Conservation (phyloP, 768 basidiomycete genomes). For the Pleurotus tuber-regium region DNA sequence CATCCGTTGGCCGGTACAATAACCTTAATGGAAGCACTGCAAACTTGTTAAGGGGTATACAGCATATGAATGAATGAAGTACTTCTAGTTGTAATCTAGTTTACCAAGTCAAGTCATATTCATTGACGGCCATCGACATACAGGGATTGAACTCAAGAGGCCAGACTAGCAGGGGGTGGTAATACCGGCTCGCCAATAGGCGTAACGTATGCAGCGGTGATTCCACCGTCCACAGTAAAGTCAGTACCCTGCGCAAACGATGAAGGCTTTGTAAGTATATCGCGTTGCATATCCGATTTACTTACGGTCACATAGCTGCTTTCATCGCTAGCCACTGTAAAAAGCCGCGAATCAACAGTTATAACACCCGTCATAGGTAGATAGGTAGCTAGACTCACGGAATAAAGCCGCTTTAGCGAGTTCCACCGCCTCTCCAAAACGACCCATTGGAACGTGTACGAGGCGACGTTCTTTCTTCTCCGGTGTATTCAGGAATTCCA, state of each 20-base stretch:
- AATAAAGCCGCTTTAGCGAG: slow-evolving; percentile 92
- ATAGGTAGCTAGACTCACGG: slow-evolving; percentile 50
- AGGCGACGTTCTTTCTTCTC: slow-evolving; percentile 93
- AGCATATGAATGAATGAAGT: no score
- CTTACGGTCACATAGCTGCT: slow-evolving; percentile 93
- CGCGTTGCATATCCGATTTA: slow-evolving; percentile 13
- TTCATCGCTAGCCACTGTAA: slow-evolving; percentile 85
- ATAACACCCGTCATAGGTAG: not conserved
- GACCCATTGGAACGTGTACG: slow-evolving; percentile 92
- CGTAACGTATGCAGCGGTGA: slow-evolving; percentile 91
- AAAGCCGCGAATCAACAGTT: slow-evolving; percentile 22
- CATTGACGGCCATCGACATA: not conserved
- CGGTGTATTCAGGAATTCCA: slow-evolving; percentile 96
- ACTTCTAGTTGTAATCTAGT: not conserved
- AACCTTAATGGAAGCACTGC: no score
- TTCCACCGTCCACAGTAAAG: slow-evolving; percentile 94
- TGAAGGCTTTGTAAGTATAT: no score
- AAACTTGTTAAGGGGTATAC: no score
- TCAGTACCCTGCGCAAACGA: slow-evolving; percentile 72
- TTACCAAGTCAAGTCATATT: not conserved
- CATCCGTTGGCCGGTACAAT: no score
- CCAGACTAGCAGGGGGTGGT: slow-evolving; percentile 67
- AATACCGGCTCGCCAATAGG: slow-evolving; percentile 74
- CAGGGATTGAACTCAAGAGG: no score
- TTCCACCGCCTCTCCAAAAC: slow-evolving; percentile 97